These are phyloP conservation scores for Malus asiatica DNA, from an alignment of 306 rosid genomes.

Conservation along the genomic window DNA sequence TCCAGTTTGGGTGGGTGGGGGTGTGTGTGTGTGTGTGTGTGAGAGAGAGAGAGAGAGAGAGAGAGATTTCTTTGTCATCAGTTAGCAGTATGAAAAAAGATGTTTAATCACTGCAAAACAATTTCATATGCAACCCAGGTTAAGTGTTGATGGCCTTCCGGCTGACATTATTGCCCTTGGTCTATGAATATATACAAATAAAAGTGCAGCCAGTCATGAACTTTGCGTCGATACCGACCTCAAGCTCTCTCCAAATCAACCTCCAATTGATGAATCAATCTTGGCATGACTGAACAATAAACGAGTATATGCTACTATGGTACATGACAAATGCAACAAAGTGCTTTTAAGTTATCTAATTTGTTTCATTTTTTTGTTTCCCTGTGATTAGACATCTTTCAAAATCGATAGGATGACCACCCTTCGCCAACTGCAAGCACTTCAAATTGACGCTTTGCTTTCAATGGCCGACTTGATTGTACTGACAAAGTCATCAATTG, in stretches of 20 bases:
- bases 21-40: too few relatives aligned
- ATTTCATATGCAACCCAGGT: neutral
- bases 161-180: neutral
- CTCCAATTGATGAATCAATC: neutral
- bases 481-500: slow-evolving; percentile 63
- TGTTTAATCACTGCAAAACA: too few relatives aligned
- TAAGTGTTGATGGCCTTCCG: neutral
- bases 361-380: neutral
- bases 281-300: neutral
- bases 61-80: too few relatives aligned
- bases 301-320: neutral
- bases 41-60: too few relatives aligned
- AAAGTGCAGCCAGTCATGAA: neutral
- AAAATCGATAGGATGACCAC: neutral
- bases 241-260: neutral
- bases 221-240: neutral
- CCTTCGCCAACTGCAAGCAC: slow-evolving; percentile 1
- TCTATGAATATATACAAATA: slow-evolving; percentile 1
- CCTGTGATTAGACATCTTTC: neutral
- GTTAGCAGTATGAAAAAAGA: too few relatives aligned
- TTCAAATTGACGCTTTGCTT: slow-evolving; percentile 45
- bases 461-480: slow-evolving; percentile 52
- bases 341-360: neutral
- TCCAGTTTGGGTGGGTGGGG: too few relatives aligned
- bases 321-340: neutral